These are phyloP conservation scores for Marchantia polymorpha DNA, from an alignment of 225 moss, liverwort and hornwort genomes.

Conservation along the genomic window DNA sequence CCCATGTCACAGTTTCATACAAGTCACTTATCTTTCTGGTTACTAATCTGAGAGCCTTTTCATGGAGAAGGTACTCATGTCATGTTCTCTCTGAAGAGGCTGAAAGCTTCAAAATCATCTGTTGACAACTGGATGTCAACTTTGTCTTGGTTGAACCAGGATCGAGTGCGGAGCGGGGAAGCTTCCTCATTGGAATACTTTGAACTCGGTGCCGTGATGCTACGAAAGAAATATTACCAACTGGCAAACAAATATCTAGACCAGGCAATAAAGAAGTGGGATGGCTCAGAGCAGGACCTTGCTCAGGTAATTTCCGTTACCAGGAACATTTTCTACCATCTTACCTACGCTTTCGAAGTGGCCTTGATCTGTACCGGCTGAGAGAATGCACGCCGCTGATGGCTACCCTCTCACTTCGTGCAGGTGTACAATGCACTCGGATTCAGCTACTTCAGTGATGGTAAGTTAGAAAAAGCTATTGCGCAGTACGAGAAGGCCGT, in stretches of 20 bases:
- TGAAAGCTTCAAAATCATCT: background rate
- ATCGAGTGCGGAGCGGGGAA: conserved; percentile 86
- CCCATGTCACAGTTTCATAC: background rate
- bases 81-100: background rate
- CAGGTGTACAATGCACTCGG: conserved; percentile 96
- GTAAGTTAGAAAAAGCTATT: conserved; percentile 63
- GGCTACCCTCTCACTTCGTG: background rate
- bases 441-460: conserved; percentile 78
- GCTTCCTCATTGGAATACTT: conserved; percentile 88
- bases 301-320: conserved; percentile 56
- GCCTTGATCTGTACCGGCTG: too few species aligned
- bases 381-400: background rate
- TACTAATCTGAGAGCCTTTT: too few species aligned
- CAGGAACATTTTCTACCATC: background rate
- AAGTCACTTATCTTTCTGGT: too few species aligned
- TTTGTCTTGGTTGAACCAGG: conserved; percentile 34
- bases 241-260: conserved; percentile 85
- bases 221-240: conserved; percentile 77
- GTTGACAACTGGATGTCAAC: background rate
- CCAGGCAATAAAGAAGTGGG: conserved; percentile 97
- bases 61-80: too few species aligned
- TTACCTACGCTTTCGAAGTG: background rate
- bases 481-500: conserved; percentile 80
- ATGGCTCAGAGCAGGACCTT: conserved; percentile 90
- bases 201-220: conserved; percentile 90